phyloP scores from a whole-genome alignment of 2,329 filamentous ascomycete species.

The Thelonectria blattea region DNA sequence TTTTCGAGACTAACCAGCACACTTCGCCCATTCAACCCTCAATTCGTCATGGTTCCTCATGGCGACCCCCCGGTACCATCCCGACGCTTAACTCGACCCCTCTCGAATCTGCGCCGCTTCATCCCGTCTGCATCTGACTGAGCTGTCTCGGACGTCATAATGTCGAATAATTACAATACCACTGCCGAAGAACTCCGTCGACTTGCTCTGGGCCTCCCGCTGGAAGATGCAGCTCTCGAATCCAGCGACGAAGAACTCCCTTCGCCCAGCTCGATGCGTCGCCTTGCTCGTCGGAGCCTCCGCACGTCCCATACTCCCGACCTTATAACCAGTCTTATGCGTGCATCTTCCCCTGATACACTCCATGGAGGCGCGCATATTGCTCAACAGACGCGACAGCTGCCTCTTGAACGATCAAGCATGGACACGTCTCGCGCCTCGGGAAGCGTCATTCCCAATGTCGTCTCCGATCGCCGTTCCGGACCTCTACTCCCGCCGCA shows the following conservation, averaged over 20 bases:
- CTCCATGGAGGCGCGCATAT: constrained; percentile 41
- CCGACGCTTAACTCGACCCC: background rate
- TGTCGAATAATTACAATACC: background rate
- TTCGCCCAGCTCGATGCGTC: constrained; percentile 45
- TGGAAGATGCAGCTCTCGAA: constrained; percentile 31
- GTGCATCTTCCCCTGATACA: constrained; percentile 46
- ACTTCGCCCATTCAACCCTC: constrained; percentile 4
- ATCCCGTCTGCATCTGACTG: background rate
- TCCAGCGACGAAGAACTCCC: constrained; percentile 46
- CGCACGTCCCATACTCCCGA: constrained; percentile 47
- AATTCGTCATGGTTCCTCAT: constrained; percentile 11
- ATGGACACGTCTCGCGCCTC: constrained; percentile 23
- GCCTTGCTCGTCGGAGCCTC: constrained; percentile 46
- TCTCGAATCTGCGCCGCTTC: background rate
- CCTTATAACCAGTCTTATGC: constrained; percentile 48
- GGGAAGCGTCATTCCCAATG: constrained; percentile 30
- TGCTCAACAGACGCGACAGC: constrained; percentile 33
- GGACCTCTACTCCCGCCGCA: constrained; percentile 46
- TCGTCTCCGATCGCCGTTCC: constrained; percentile 39
- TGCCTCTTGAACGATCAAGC: constrained; percentile 22
- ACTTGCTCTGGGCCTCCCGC: too few species aligned
- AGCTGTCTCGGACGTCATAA: background rate
- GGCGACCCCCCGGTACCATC: constrained; percentile 19
- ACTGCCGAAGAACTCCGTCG: background rate
- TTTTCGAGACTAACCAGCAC: constrained; percentile 4